phyloP scores from a whole-genome alignment of 176 grass and related monocot genomes.

The Themeda triandra region DNA sequence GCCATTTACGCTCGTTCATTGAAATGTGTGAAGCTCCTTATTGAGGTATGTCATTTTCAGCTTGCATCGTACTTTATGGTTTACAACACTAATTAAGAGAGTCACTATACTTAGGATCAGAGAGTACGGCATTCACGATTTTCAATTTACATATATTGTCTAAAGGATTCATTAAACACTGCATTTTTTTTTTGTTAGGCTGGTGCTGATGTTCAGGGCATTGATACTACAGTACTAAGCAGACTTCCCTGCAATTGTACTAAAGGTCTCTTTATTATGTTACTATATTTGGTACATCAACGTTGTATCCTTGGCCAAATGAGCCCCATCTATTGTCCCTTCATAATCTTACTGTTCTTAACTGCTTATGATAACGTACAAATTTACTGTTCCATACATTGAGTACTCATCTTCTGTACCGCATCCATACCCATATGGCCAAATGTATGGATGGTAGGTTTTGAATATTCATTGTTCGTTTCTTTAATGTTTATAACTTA shows the following conservation, averaged over 20 bases:
- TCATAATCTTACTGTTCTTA: not conserved
- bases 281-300: not conserved
- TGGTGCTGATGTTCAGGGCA: constrained; percentile 37
- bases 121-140: not conserved
- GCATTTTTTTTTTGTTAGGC: constrained; percentile 30
- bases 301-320: not conserved
- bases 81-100: not conserved
- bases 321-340: not conserved
- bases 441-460: too few relatives aligned
- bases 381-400: not conserved
- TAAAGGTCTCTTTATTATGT: not conserved
- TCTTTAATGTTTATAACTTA: too few relatives aligned
- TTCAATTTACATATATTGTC: not conserved
- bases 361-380: not conserved
- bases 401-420: not conserved
- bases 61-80: not conserved
- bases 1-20: not conserved
- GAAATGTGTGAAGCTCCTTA: constrained; percentile 18
- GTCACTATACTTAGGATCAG: not conserved
- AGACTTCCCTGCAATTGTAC: not conserved
- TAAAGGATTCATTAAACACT: not conserved
- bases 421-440: not conserved
- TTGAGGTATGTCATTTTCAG: not conserved
- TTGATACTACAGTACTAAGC: constrained; percentile 6
- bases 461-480: too few relatives aligned